Percentiles rank a stretch among this genome's conserved stretches.
These are phyloP conservation scores for Fragaria iinumae DNA, from an alignment of 306 rosid species.

Conservation along the genomic window DNA sequence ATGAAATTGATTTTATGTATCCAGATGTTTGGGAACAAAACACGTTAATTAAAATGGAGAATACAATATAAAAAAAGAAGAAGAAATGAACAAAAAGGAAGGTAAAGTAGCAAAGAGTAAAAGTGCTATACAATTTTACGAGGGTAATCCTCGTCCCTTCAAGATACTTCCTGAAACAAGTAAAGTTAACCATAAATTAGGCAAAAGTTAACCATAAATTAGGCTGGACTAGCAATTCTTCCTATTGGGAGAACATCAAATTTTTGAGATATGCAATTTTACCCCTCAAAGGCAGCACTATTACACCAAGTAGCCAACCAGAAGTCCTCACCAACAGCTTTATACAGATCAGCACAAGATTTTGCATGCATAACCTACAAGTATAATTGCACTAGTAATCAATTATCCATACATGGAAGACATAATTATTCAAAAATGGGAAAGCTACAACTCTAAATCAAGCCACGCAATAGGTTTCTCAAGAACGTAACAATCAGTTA, in stretches of 20 bases:
- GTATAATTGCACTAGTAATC: slow-evolving; percentile 5
- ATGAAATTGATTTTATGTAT: slow-evolving; percentile 21
- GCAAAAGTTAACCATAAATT: slow-evolving; percentile 30
- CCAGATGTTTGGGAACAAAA: slow-evolving; percentile 4
- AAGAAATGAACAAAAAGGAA: neutral
- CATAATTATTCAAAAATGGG: neutral
- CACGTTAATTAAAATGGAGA: slow-evolving; percentile 6
- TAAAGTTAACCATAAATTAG: slow-evolving; percentile 32
- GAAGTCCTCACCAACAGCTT: slow-evolving; percentile 82
- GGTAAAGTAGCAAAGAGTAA: slow-evolving; percentile 28
- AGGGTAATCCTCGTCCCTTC: slow-evolving; percentile 93
- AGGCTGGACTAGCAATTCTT: slow-evolving; percentile 25
- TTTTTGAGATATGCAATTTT: slow-evolving; percentile 22
- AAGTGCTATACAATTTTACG: slow-evolving; percentile 52
- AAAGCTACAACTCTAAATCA: neutral
- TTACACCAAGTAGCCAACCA: slow-evolving; percentile 95
- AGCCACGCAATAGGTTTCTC: neutral
- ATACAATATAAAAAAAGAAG: neutral
- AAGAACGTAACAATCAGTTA: neutral
- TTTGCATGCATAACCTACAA: slow-evolving; percentile 76
- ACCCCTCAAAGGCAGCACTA: slow-evolving; percentile 90
- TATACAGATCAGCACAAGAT: slow-evolving; percentile 83
- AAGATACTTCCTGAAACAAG: slow-evolving; percentile 82
- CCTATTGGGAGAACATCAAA: slow-evolving; percentile 18
- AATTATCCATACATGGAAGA: neutral